Base-by-base conservation (phyloP, 495 filamentous ascomycete species). In the Penicillium silybi region DNA sequence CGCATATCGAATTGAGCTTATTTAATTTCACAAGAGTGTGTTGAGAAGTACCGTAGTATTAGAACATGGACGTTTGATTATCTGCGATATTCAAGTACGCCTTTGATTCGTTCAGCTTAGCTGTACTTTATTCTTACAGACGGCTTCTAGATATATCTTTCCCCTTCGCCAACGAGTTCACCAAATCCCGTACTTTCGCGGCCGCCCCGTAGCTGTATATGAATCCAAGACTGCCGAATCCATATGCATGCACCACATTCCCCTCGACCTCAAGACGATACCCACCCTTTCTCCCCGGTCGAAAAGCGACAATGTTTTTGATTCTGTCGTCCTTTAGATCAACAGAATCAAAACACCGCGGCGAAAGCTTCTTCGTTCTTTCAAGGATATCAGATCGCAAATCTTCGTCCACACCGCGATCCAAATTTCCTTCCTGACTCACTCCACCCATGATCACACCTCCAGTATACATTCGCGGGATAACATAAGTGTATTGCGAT, bases 391-490 rank as follows among this genome's bases (percentile, higher is more conserved):
- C 54, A 1, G 46, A 2, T 13, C 58, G 50, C 19, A 61, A 16
- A 2, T 25, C 15, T 4, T 27, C 19, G 32, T 57, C 58, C 13
- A 57, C 58, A 0, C 20, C 37, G 17, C 57, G 45, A 16, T 51
- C 50, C 17, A 41, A 6, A 27, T 46, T 57, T 13, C 54, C 54
- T 13, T 34, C 26, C 50, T 61, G 58, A 18, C 41, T 47, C 8
- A 61, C 46, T 3, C 58, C 58, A 0, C 58, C 58, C 2, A 61
- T 47, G 13, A 61, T 61, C 2, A 40, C 58, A 35, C 58, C 54
- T 3, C 44, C 41, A 2, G 50, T 47, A 39, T 44, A 44, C 54
- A 57, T 54, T 13, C 58, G 53, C 6, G 58, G 58, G 15, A 61
- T 61, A 2, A 57, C 32, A 42, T 61, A 61, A 0, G 58, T 46